Evolutionary conservation across 2,329 filamentous ascomycete species (phyloP).

Genomic region (Penicillium italicum): DNA sequence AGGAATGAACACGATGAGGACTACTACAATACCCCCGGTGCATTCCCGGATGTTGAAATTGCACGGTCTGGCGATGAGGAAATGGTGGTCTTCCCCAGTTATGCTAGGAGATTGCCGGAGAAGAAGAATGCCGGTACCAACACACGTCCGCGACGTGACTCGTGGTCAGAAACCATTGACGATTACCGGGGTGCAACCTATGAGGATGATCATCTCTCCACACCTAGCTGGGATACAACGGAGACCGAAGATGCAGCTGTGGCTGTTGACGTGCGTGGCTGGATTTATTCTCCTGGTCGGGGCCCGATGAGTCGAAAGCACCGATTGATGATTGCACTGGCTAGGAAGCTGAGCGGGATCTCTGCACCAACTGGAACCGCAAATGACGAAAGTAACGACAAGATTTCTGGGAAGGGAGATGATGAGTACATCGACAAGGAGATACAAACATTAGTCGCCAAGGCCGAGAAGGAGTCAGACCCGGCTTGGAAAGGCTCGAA

Average conservation of each 20-base stretch:
- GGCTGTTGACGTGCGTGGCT: constrained; percentile 91
- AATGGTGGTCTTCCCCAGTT: constrained; percentile 93
- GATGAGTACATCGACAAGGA: constrained; percentile 69
- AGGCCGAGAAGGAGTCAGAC: constrained; percentile 67
- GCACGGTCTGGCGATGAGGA: constrained; percentile 77
- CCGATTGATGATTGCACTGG: constrained; percentile 78
- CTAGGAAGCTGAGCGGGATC: constrained; percentile 81
- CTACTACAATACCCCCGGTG: constrained; percentile 61
- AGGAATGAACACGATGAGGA: constrained; percentile 48
- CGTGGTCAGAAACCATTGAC: constrained; percentile 32
- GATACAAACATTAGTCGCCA: constrained; percentile 70
- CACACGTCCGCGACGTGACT: constrained; percentile 29
- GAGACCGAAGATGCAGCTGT: constrained; percentile 83
- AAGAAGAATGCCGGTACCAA: constrained; percentile 41
- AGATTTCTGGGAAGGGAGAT: constrained; percentile 44
- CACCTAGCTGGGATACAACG: constrained; percentile 70
- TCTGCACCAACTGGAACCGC: constrained; percentile 56
- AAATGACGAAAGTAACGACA: constrained; percentile 38
- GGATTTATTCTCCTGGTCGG: constrained; percentile 84
- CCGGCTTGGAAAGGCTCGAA: constrained; percentile 65
- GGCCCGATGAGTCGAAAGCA: constrained; percentile 86
- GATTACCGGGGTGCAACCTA: constrained; percentile 39
- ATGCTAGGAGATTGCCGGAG: constrained; percentile 67
- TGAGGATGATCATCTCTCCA: constrained; percentile 63
- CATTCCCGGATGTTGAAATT: constrained; percentile 82